Evolutionary conservation across 2,329 filamentous ascomycete genomes (phyloP).

Genomic region (Colletotrichum horii): DNA sequence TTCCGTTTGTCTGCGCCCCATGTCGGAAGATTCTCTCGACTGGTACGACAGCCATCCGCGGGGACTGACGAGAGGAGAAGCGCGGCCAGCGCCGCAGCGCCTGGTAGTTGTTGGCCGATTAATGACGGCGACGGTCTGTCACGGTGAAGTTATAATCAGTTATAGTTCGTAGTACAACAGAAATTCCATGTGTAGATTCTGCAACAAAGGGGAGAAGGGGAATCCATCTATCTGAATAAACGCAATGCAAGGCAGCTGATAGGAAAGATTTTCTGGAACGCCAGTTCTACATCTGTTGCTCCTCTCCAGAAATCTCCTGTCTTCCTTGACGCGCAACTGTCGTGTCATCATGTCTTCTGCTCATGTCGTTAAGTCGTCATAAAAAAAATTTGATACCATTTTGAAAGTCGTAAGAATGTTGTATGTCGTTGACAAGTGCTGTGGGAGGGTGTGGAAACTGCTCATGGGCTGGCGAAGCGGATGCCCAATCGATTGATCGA

Average conservation of each 20-base stretch:
- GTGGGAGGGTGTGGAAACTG: background rate
- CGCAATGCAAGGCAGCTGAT: conserved; percentile 8
- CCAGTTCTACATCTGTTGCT: background rate
- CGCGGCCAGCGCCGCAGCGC: background rate
- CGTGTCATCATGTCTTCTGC: background rate
- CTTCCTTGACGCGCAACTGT: background rate
- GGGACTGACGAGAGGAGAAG: background rate
- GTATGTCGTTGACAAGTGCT: background rate
- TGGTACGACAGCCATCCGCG: background rate
- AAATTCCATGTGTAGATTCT: conserved; percentile 24
- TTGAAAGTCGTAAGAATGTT: background rate
- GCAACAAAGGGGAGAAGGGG: background rate
- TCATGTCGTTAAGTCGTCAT: background rate
- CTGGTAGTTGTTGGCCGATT: conserved; percentile 17
- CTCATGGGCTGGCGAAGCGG: background rate
- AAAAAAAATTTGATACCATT: background rate
- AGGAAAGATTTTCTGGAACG: background rate
- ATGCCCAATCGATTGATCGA: background rate
- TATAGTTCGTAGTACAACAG: conserved; percentile 32
- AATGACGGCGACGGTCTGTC: conserved; percentile 44
- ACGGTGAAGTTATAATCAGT: conserved; percentile 46
- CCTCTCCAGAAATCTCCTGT: background rate
- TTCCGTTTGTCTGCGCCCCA: conserved; percentile 1
- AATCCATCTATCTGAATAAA: conserved; percentile 19
- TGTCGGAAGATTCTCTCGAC: background rate